Evolutionary conservation across 371 early-diverging fungal genomes (phyloP), one percentile per base, ranked within the genome.

Genomic region (Syncephalastrum sp.): DNA sequence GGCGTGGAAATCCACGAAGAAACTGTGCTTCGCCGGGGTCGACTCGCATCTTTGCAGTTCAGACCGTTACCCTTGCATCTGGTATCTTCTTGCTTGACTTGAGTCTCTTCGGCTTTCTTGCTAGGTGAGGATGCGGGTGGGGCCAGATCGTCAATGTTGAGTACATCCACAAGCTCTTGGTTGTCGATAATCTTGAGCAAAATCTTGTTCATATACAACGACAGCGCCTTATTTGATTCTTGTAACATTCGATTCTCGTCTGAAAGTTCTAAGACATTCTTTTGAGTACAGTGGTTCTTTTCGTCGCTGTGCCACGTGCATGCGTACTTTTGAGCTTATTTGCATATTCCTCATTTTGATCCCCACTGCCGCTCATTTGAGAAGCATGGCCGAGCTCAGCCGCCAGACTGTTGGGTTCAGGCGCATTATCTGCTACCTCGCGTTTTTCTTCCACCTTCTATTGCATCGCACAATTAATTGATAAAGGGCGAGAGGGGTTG

Each of bases 141-240:
- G 10, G 38, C 38, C 12, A 33, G 2, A 33, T 62, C 65, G 49
- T 69, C 70, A 42, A 69, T 65, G 56, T 65, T 69, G 15, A 69
- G 50, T 3, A 69, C 61, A 19, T 65, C 70, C 16, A 67, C 63
- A 41, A 72, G 43, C 15, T 64, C 54, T 42, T 67, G 61, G 16
- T 68, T 60, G 41, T 58, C 72, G 16, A 72, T 55, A 46, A 72
- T 72, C 47, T 66, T 65, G 5, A 60, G 33, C 10, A 72, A 60
- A 23, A 72, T 65, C 57, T 72, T 72, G 43, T 72, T 65, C 64
- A 72, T 65, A 45, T 72, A 72, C 17, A 68, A 46, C 16, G 60
- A 48, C 14, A 72, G 46, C 16, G 72, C 72, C 52, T 68, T 65
- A 57, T 72, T 72, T 29, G 67, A 65, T 24, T 65, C 64, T 49